These are phyloP conservation scores for Solidago caesia DNA, from an alignment of 129 eudicot species.

Conservation along the genomic window DNA sequence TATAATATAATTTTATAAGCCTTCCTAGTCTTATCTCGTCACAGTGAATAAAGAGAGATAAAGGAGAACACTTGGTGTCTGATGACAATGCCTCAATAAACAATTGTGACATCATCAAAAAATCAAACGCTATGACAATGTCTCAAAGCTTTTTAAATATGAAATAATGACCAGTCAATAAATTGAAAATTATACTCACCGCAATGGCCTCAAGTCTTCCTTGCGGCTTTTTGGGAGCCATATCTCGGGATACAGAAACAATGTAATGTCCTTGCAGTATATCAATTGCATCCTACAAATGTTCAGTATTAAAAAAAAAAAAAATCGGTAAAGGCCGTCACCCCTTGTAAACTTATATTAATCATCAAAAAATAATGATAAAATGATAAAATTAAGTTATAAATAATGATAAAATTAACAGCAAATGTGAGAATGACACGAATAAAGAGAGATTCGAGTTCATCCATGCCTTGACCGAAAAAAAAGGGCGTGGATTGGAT, in stretches of 20 bases:
- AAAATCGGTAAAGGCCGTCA: neutral
- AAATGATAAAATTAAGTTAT: neutral
- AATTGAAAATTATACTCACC: slow-evolving; percentile 54
- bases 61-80: neutral
- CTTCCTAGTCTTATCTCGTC: neutral
- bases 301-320: slow-evolving; percentile 5
- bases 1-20: neutral
- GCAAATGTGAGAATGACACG: too few relatives aligned
- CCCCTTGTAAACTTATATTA: too few relatives aligned
- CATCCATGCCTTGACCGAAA: too few relatives aligned
- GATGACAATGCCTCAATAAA: neutral
- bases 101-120: neutral
- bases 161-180: neutral
- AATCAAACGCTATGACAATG: neutral
- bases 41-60: neutral
- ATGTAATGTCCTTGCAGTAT: slow-evolving; percentile 86
- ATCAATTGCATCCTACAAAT: slow-evolving; percentile 83
- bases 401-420: too few relatives aligned
- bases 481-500: too few relatives aligned
- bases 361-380: too few relatives aligned
- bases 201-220: slow-evolving; percentile 73
- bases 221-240: slow-evolving; percentile 52
- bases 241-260: slow-evolving; percentile 64
- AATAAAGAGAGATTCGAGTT: too few relatives aligned
- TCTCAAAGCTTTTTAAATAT: neutral